These are phyloP conservation scores for Coleophoma eucalyptorum DNA, from an alignment of 2,329 filamentous ascomycete genomes.

Conservation along the genomic window DNA sequence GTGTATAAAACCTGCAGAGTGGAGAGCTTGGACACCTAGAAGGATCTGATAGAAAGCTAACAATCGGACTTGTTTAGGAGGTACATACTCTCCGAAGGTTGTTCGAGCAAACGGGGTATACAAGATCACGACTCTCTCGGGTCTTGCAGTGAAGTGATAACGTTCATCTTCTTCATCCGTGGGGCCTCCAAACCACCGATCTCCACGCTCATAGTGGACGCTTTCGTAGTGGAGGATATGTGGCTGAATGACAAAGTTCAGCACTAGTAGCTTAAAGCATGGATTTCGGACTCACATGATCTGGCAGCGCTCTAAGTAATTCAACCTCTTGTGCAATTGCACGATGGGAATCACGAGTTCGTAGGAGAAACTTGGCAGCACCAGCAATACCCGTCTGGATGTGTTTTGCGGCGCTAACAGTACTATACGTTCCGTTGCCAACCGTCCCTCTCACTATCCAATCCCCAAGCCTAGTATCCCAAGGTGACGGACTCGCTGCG, in stretches of 20 bases:
- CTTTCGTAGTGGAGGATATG: too few species aligned
- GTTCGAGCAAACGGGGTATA: background rate
- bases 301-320: conserved; percentile 2
- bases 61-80: background rate
- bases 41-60: conserved; percentile 3
- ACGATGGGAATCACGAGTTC: background rate
- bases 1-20: conserved; percentile 3
- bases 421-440: background rate
- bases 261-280: too few species aligned
- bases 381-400: conserved; percentile 3
- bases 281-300: conserved; percentile 1
- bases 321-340: conserved; percentile 1
- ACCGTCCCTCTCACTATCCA: background rate
- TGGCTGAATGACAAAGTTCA: too few species aligned
- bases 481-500: background rate
- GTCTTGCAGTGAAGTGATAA: background rate
- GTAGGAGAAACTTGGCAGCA: conserved; percentile 3
- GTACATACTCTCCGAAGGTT: background rate
- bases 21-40: conserved; percentile 1
- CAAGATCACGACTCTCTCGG: conserved; percentile 3
- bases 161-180: conserved; percentile 6
- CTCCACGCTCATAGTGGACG: conserved; percentile 6
- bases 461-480: background rate
- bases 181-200: conserved; percentile 6
- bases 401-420: conserved; percentile 1